Evolutionary conservation across 2,329 filamentous ascomycete genomes (phyloP), one percentile per base, ranked within the genome.

Genomic region (Cladosporium cucumerinum): DNA sequence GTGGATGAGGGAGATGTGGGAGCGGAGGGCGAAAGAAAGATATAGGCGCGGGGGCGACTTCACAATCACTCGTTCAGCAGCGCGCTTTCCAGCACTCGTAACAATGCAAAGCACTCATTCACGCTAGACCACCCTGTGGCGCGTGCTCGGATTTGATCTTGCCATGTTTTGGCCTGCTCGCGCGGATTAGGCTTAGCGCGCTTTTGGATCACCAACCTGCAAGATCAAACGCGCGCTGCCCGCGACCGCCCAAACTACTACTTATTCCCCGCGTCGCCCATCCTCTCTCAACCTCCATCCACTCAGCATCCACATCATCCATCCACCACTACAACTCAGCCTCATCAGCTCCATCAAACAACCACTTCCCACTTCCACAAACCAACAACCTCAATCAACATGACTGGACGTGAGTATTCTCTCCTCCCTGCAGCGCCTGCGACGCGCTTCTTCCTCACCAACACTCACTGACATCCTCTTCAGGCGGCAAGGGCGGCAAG

Each of bases 401-500:
- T 82, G 80, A 81, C 80, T 81, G 80, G 80, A 78, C 80, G 80
- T 82, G 73, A 76, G 80, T 81, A 71, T 63, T 54, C 64, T 25
- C 46, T 32, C 21, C 66, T 25, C 5, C 49, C 51, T 55, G 26
- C 64, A 61, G 25, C 57, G 32, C 34, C 61, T 55, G 55, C 32
- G 43, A 59, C 49, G 46, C 67, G 62, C 62, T 58, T 48, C 54
- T 34, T 39, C 61, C 18, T 21, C 58, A 36, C 2, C 39, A 46
- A 46, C 23, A 63, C 66, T 61, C 66, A 69, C 72, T 75, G 68
- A 75, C 72, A 67, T 66, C 63, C 36, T 58, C 69, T 74, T 57
- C 74, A 95, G 92, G 92, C 81, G 92, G 92, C 81, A 96, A 96
- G 85, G 93, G 93, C 82, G 93, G 93, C 80, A 97, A 97, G 89